phyloP scores from a whole-genome alignment of 2,329 filamentous ascomycete genomes.

The Fonsecaea pedrosoi region DNA sequence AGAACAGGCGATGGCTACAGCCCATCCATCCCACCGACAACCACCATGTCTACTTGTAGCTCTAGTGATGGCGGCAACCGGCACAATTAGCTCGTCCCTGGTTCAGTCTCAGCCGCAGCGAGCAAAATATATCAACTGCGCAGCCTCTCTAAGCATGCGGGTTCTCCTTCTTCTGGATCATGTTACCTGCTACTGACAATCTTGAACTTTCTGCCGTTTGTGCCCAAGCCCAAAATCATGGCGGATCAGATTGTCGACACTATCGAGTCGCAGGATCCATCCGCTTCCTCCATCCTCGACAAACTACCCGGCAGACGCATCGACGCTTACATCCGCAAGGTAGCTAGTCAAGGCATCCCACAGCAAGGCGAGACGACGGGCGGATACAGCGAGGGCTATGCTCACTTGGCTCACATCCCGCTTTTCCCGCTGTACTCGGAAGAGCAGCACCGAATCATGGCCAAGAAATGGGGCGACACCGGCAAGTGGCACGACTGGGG shows the following conservation, averaged over 20 bases:
- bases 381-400: neutral
- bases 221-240: neutral
- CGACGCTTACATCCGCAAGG: slow-evolving; percentile 8
- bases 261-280: neutral
- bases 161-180: neutral
- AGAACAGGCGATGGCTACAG: neutral
- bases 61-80: neutral
- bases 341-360: neutral
- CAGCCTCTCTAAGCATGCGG: neutral
- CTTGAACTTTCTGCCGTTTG: neutral
- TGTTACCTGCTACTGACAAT: neutral
- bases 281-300: slow-evolving; percentile 2
- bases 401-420: slow-evolving; percentile 10
- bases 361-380: slow-evolving; percentile 2
- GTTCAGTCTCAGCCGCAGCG: neutral
- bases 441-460: slow-evolving; percentile 1
- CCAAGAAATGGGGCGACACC: slow-evolving; percentile 1
- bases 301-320: slow-evolving; percentile 9
- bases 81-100: neutral
- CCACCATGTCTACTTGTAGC: neutral
- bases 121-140: neutral
- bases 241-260: slow-evolving; percentile 7
- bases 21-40: neutral
- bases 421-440: slow-evolving; percentile 10
- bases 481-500: slow-evolving; percentile 4